These are phyloP conservation scores for Mycena belliarum DNA, from an alignment of 768 basidiomycete genomes.

Conservation along the genomic window DNA sequence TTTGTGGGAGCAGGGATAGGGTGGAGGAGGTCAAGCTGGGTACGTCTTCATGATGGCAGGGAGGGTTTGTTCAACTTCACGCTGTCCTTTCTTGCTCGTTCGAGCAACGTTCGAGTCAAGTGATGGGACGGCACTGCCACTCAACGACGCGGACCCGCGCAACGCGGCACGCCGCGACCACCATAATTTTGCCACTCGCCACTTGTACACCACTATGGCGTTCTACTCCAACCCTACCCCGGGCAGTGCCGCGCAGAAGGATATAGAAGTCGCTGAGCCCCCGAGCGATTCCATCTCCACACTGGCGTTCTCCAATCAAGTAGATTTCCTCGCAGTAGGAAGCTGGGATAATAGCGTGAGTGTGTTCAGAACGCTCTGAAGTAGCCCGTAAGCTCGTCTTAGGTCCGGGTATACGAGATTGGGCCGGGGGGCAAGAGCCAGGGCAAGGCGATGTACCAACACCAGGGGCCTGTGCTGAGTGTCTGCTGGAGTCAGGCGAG, in stretches of 20 bases:
- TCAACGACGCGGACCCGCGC: neutral
- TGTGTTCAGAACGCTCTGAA: neutral
- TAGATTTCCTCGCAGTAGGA: slow-evolving; percentile 72
- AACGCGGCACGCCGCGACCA: neutral
- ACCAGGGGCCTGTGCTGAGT: slow-evolving; percentile 71
- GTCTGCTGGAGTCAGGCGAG: slow-evolving; percentile 71
- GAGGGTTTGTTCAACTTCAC: too few species aligned
- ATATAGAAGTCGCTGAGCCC: slow-evolving; percentile 60
- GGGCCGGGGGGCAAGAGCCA: slow-evolving; percentile 53
- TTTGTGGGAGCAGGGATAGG: too few species aligned
- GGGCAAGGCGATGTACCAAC: slow-evolving; percentile 69
- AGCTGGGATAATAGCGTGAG: slow-evolving; percentile 76
- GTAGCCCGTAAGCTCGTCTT: neutral
- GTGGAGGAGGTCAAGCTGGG: too few species aligned
- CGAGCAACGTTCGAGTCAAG: too few species aligned
- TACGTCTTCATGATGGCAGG: too few species aligned
- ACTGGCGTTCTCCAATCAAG: slow-evolving; percentile 41
- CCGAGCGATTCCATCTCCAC: slow-evolving; percentile 70
- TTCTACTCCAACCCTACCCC: too few species aligned
- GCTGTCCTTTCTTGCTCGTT: too few species aligned
- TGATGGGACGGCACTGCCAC: neutral
- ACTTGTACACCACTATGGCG: slow-evolving; percentile 10
- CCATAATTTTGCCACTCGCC: neutral
- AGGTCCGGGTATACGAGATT: slow-evolving; percentile 78
- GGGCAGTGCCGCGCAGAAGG: slow-evolving; percentile 46